Percentiles rank a stretch among this genome's conserved stretches.
Conservation (phyloP, 2,329 filamentous ascomycete species). For the Fusarium succisae region DNA sequence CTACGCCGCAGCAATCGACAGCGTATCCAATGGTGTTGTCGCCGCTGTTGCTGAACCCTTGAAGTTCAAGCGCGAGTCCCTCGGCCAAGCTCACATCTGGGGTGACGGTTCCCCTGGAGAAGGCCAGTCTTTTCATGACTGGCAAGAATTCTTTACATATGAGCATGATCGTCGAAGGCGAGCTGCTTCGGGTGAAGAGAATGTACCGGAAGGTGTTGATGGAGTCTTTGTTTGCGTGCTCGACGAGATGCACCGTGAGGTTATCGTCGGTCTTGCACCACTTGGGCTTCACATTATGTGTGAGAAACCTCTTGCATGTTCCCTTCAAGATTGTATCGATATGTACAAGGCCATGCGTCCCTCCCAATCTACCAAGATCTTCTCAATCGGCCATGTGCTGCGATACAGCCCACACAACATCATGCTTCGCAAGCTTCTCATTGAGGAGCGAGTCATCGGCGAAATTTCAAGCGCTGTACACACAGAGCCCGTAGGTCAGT, state of each 20-base stretch:
- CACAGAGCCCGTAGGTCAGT: conserved; percentile 77
- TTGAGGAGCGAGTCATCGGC: conserved; percentile 80
- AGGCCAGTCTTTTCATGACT: conserved; percentile 76
- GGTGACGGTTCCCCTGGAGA: conserved; percentile 57
- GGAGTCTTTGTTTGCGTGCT: conserved; percentile 74
- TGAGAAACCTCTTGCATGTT: conserved; percentile 92
- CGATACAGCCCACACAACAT: conserved; percentile 95
- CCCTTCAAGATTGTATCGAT: conserved; percentile 77
- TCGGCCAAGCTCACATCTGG: conserved; percentile 81
- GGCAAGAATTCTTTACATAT: conserved; percentile 79
- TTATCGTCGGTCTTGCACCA: conserved; percentile 77
- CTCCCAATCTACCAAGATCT: conserved; percentile 60
- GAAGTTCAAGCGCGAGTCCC: conserved; percentile 75
- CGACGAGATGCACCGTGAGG: conserved; percentile 88
- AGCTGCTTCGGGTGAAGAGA: conserved; percentile 56
- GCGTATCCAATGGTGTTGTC: conserved; percentile 73
- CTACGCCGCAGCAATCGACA: conserved; percentile 75
- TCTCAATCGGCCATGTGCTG: conserved; percentile 93
- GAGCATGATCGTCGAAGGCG: conserved; percentile 70
- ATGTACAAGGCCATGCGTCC: conserved; percentile 71
- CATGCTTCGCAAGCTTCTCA: conserved; percentile 79
- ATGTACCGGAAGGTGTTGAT: conserved; percentile 65
- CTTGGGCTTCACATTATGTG: conserved; percentile 85
- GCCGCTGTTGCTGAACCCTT: conserved; percentile 85
- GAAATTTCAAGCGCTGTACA: conserved; percentile 88